phyloP scores from a whole-genome alignment of 805 yeast species.

The Candida ascalaphidarum region DNA sequence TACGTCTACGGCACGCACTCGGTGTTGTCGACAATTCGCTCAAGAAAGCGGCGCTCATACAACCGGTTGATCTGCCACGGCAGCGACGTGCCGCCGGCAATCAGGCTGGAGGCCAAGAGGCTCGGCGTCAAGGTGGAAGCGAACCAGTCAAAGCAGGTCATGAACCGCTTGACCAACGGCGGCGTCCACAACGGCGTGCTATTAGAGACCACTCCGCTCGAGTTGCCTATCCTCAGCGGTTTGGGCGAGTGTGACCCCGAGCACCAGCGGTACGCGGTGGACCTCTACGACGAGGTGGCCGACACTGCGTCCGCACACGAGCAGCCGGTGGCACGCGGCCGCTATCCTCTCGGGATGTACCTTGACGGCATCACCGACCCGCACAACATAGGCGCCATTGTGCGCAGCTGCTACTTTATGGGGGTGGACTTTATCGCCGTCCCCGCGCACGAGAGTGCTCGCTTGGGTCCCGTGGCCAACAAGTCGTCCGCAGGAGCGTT shows the following conservation, averaged over 20 bases:
- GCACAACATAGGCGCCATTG: constrained; percentile 77
- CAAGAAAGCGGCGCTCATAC: constrained; percentile 45
- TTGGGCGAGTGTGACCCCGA: constrained; percentile 7
- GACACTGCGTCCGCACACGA: constrained; percentile 4
- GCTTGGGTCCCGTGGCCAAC: constrained; percentile 66
- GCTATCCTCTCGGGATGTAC: constrained; percentile 59
- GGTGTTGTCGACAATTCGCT: constrained; percentile 59
- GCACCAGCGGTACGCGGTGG: constrained; percentile 10
- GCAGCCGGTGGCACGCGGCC: constrained; percentile 13
- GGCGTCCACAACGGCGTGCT: constrained; percentile 81
- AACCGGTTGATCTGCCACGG: constrained; percentile 44
- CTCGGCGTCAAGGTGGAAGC: constrained; percentile 28
- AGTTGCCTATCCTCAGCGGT: constrained; percentile 24
- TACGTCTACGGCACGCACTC: constrained; percentile 72
- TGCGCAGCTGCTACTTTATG: constrained; percentile 70
- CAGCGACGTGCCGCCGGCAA: constrained; percentile 37
- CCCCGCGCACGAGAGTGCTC: constrained; percentile 64
- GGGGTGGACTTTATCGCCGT: constrained; percentile 76
- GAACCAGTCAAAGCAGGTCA: constrained; percentile 37
- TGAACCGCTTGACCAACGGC: constrained; percentile 52
- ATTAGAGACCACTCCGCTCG: constrained; percentile 53
- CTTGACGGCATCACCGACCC: constrained; percentile 81
- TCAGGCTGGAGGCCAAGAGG: constrained; percentile 38
- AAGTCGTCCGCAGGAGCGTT: constrained; percentile 83
- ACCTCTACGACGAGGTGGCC: constrained; percentile 10